phyloP scores from a whole-genome alignment of 148 eudicot species.

The Nyssa sinensis region DNA sequence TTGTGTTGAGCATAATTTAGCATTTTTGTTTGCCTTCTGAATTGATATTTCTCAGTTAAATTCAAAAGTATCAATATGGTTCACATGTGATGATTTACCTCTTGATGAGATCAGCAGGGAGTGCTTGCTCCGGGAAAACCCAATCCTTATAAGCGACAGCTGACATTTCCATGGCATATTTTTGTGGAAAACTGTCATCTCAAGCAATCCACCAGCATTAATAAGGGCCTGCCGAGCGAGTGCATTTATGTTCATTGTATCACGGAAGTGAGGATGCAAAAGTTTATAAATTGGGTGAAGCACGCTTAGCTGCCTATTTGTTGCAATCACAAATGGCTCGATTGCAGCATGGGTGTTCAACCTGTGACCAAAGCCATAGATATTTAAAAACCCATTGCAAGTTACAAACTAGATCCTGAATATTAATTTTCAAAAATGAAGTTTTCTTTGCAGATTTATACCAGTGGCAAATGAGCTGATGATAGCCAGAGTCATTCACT shows the following conservation, averaged over 20 bases:
- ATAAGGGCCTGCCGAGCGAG: constrained; percentile 66
- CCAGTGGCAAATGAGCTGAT: constrained; percentile 91
- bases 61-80: background rate
- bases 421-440: background rate
- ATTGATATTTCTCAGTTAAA: background rate
- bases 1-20: background rate
- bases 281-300: constrained; percentile 86
- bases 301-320: constrained; percentile 73
- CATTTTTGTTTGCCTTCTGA: background rate
- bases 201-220: constrained; percentile 69
- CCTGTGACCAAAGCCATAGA: constrained; percentile 36
- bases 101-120: constrained; percentile 76
- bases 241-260: constrained; percentile 76
- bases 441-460: constrained; percentile 22
- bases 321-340: constrained; percentile 80
- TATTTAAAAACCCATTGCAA: background rate
- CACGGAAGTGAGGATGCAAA: constrained; percentile 74
- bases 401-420: background rate
- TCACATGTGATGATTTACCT: constrained; percentile 38
- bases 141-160: constrained; percentile 51
- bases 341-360: constrained; percentile 61
- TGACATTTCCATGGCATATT: constrained; percentile 63
- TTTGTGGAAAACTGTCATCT: constrained; percentile 62
- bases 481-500: constrained; percentile 72
- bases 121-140: constrained; percentile 79